These are phyloP conservation scores for Suillus paluster DNA, from an alignment of 768 basidiomycete genomes.

Conservation along the genomic window DNA sequence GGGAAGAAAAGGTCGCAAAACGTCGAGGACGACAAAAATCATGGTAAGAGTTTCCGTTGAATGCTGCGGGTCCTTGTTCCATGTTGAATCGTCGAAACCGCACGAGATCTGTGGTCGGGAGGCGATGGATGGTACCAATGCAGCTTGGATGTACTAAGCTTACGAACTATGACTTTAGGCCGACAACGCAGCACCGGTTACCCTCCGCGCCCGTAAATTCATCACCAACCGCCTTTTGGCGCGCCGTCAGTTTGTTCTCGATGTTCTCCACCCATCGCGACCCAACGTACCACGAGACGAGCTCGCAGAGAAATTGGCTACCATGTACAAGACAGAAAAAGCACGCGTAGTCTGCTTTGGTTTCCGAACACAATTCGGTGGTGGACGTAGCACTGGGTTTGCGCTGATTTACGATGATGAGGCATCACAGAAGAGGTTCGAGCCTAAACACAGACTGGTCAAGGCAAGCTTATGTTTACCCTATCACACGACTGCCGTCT, in stretches of 20 bases:
- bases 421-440: slow-evolving; percentile 93
- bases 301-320: slow-evolving; percentile 89
- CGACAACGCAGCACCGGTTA: slow-evolving; percentile 84
- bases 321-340: slow-evolving; percentile 92
- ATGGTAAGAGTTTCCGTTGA: slow-evolving; percentile 39
- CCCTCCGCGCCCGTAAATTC: slow-evolving; percentile 98
- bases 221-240: slow-evolving; percentile 97
- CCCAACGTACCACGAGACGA: slow-evolving; percentile 93
- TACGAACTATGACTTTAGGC: slow-evolving; percentile 50
- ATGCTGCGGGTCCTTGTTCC: slow-evolving; percentile 21
- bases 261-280: slow-evolving; percentile 94
- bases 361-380: slow-evolving; percentile 96
- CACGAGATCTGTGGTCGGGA: slow-evolving; percentile 12
- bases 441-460: slow-evolving; percentile 94
- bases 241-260: slow-evolving; percentile 95
- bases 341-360: slow-evolving; percentile 92
- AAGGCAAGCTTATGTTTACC: slow-evolving; percentile 63
- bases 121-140: slow-evolving; percentile 31
- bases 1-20: slow-evolving; percentile 28
- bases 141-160: slow-evolving; percentile 25
- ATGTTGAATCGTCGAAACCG: slow-evolving; percentile 8
- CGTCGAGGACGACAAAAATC: slow-evolving; percentile 29
- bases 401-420: slow-evolving; percentile 98
- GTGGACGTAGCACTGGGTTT: slow-evolving; percentile 96
- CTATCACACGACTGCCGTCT: slow-evolving; percentile 5